Conservation (phyloP, 1,139 yeast species). For the Suhomyces ambrosiae region DNA sequence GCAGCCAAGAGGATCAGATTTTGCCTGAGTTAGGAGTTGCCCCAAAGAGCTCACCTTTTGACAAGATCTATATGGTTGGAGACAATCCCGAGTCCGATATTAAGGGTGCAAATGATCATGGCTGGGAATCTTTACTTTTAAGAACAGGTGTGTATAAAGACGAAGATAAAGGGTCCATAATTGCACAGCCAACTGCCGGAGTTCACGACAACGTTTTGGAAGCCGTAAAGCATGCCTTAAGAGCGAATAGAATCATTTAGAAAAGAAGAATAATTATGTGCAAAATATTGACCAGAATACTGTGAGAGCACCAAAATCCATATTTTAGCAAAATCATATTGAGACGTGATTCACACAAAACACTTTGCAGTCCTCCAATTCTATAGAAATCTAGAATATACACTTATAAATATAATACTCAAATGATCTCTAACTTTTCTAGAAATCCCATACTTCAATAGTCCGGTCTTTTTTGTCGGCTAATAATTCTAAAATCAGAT, state of each 20-base stretch:
- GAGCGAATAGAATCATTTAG: slow-evolving; percentile 10
- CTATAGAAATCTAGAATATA: no score
- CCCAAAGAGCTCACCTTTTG: slow-evolving; percentile 48
- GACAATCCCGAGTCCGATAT: slow-evolving; percentile 95
- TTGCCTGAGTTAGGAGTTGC: slow-evolving; percentile 41
- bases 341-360: no score
- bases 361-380: no score
- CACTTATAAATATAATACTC: no score
- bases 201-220: slow-evolving; percentile 51
- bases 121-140: slow-evolving; percentile 86
- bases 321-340: no score
- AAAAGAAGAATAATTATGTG: neutral
- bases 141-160: slow-evolving; percentile 85
- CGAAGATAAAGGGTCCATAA: slow-evolving; percentile 51
- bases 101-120: slow-evolving; percentile 80
- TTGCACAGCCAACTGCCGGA: slow-evolving; percentile 50
- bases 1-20: slow-evolving; percentile 18
- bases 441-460: no score
- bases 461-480: no score
- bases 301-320: no score
- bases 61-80: slow-evolving; percentile 85
- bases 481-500: no score
- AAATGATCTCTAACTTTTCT: no score
- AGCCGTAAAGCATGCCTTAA: slow-evolving; percentile 41
- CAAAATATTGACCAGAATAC: no score